These are phyloP conservation scores for Trichoderma parareesei DNA, from an alignment of 495 filamentous ascomycete species.

Conservation along the genomic window DNA sequence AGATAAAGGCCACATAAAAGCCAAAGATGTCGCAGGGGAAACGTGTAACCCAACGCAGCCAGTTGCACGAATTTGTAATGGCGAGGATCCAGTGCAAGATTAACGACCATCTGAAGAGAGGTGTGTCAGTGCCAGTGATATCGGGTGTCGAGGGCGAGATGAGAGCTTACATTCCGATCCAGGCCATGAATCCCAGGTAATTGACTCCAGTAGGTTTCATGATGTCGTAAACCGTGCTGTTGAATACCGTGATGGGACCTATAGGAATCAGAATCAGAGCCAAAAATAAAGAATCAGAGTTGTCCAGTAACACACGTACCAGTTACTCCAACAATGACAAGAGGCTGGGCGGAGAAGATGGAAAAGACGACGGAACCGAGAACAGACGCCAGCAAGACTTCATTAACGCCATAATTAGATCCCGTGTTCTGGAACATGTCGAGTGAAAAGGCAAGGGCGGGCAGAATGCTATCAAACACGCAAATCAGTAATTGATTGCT, in stretches of 20 bases:
- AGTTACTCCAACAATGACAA: conserved; percentile 87
- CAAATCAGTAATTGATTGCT: conserved; percentile 16
- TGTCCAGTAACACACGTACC: conserved; percentile 33
- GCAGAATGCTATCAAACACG: conserved; percentile 53
- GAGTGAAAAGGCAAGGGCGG: conserved; percentile 73
- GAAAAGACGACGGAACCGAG: conserved; percentile 71
- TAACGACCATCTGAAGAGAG: conserved; percentile 59
- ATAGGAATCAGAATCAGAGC: background rate
- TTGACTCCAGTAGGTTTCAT: conserved; percentile 58
- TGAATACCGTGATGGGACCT: conserved; percentile 80
- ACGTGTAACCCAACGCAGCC: conserved; percentile 68
- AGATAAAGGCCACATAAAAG: conserved; percentile 82
- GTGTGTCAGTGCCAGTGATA: background rate
- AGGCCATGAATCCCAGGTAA: conserved; percentile 77
- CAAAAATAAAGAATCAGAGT: background rate
- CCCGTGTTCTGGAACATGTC: conserved; percentile 80
- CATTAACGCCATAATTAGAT: conserved; percentile 76
- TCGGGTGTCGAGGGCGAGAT: background rate
- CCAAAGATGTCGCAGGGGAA: conserved; percentile 86
- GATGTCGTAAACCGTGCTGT: conserved; percentile 76
- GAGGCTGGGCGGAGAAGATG: conserved; percentile 65
- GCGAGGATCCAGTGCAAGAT: conserved; percentile 75
- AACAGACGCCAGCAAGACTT: conserved; percentile 71
- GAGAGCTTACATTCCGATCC: conserved; percentile 61
- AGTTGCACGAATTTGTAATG: conserved; percentile 74